Base-by-base conservation (phyloP, 2,329 filamentous ascomycete species). In the Paradendryphiella salina region DNA sequence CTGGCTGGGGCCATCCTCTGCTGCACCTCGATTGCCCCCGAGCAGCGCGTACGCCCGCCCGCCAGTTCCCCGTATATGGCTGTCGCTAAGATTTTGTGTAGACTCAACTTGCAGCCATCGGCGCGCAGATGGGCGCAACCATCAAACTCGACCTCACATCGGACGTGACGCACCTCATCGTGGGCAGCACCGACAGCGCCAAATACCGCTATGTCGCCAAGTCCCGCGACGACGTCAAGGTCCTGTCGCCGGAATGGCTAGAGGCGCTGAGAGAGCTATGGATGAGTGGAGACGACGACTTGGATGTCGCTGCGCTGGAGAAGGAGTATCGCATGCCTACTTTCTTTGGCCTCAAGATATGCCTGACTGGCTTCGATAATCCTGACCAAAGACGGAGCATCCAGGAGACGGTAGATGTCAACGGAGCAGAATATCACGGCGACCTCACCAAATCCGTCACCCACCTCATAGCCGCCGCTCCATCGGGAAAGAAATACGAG, bases 131-230 rank as follows among this genome's bases (percentile, higher is more conserved):
- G 79, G 94, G 94, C 59, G 94, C 92, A 42, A 75, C 82, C 53
- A 89, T 96, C 79, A 91, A 89, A 65, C 88, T 91, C 73, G 92
- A 99, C 72, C 84, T 99, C 36, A 97, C 92, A n/a, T 89, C 89
- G 49, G 90, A 96, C 72, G 90, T 96, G 39, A 97, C 94, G 4
- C 94, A 99, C 76, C 85, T 99, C 38, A 83, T 99, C 57, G 90
- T 96, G 55, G 94, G 92, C 71, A 86, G 89, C 65, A 88, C 90
- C 65, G 84, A 93, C 70, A 97, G 93, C 0, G 85, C 88, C 41
- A 99, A 99, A 74, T 99, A 99, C 75, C 88, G 86, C 72, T 96
- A 96, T 79, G 93, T 97, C 66, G 94, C 93, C 46, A 89, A 87
- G 68, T 88, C 93, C 71, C 84, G 94, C 44, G 85, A 87, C 39